Percentiles rank a stretch among this genome's conserved stretches.
These are phyloP conservation scores for Zygotorulaspora danielsina DNA, from an alignment of 805 yeast genomes.

Conservation along the genomic window DNA sequence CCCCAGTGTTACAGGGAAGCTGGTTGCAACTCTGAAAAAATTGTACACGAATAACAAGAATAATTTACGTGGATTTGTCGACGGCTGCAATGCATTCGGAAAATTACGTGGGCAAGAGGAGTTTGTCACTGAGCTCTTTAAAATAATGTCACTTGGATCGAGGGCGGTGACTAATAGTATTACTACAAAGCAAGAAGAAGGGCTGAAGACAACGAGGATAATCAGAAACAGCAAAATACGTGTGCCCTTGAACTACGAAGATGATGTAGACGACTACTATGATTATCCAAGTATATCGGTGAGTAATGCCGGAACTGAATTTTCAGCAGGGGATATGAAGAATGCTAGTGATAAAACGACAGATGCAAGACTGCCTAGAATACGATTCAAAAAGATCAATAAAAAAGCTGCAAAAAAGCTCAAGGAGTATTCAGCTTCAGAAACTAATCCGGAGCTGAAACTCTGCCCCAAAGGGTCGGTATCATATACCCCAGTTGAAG, in stretches of 20 bases:
- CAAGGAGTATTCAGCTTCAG: constrained; percentile 16
- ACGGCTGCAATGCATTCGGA: constrained; percentile 27
- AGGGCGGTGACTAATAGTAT: too few relatives aligned
- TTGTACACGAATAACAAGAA: constrained; percentile 16
- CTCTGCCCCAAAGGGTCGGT: too few relatives aligned
- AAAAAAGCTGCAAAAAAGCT: constrained; percentile 21
- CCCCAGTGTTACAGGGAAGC: constrained; percentile 22
- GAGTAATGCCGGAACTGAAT: too few relatives aligned
- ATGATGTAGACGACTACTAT: constrained; percentile 2
- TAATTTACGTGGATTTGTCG: constrained; percentile 18
- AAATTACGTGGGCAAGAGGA: constrained; percentile 23
- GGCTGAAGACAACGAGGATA: too few relatives aligned
- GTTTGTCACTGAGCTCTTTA: constrained; percentile 14
- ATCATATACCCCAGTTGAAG: not conserved
- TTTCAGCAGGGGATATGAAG: too few relatives aligned
- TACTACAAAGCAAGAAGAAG: too few relatives aligned
- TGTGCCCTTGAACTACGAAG: constrained; percentile 2
- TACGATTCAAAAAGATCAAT: constrained; percentile 21
- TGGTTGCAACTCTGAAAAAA: constrained; percentile 20
- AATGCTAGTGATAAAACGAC: too few relatives aligned
- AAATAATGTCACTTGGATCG: not conserved
- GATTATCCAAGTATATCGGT: not conserved
- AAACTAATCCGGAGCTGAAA: not conserved
- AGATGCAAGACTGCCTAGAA: too few relatives aligned
- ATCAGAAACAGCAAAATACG: not conserved